Evolutionary conservation across 495 filamentous ascomycete genomes (phyloP), one percentile per base, ranked within the genome.

Genomic region (Pyronema domesticum): DNA sequence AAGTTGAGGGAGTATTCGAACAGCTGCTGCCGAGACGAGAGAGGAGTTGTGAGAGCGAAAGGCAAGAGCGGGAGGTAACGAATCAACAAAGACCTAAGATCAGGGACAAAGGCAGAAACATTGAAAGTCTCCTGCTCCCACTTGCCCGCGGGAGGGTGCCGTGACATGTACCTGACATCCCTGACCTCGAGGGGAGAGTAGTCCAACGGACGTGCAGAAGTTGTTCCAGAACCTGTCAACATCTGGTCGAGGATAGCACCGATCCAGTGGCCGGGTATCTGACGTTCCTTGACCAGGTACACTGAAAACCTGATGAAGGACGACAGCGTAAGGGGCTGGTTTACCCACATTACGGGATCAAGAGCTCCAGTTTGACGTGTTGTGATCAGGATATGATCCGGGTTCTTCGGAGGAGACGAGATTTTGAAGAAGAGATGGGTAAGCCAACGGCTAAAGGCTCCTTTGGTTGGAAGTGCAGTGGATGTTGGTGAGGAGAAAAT

Each of bases 371-470:
- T 30, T 30, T 30, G 23, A 30, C 23, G 23, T 30, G 23, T 30
- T 30, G 23, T 30, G 23, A 30, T 30, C 2, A 30, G 23, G 23
- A 30, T 5, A 30, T 5, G 23, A 5, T 23, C 13, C 3, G n/a
- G n/a, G 23, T 47, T 10, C 10, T 10, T 19, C 45, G 45, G 10
- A 10, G 65, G 68, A 15, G 69, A 45, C 11, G 59, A 64, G 44
- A 68, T 59, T 47, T 70, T 71, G 52, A 71, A 58, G 55, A 68
- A 68, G 15, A 64, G 45, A 8, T 59, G 51, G 23, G 63, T 53
- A 6, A 71, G 49, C 64, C 68, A 69, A 42, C 58, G 60, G 33
- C 56, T 65, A 37, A 72, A 51, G 17, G 46, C 47, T 3, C 17
- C 13, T 47, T 47, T 47, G 10, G 45, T n/a, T 10, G 45, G 45